phyloP scores from a whole-genome alignment of 768 basidiomycete genomes.

The Podaxis mareebaensis region DNA sequence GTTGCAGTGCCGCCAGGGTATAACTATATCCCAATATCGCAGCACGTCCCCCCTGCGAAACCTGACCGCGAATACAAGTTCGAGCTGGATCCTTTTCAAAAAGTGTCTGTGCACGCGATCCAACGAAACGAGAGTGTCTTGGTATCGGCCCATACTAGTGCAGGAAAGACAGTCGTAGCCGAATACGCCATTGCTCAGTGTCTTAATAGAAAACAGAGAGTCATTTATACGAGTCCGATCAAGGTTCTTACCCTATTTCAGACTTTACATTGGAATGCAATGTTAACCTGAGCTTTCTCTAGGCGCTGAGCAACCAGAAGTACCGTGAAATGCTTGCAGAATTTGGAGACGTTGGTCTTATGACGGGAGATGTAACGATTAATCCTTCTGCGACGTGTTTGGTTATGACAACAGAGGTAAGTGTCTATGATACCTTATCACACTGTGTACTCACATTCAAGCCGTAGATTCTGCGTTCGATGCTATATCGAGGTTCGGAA shows the following conservation, averaged over 20 bases:
- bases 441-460: constrained; percentile 2
- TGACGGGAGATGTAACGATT: constrained; percentile 99
- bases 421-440: constrained; percentile 20
- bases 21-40: constrained; percentile 85
- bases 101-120: constrained; percentile 91
- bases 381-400: constrained; percentile 96
- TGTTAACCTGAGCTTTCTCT: constrained; percentile 26
- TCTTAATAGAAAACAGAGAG: constrained; percentile 89
- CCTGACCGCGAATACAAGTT: constrained; percentile 95
- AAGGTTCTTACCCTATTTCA: constrained; percentile 65
- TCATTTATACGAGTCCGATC: constrained; percentile 99
- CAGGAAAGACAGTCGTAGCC: constrained; percentile 98
- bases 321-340: constrained; percentile 97
- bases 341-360: constrained; percentile 97
- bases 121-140: constrained; percentile 97
- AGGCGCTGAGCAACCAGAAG: constrained; percentile 99
- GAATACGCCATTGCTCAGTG: constrained; percentile 99
- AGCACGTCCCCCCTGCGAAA: constrained; percentile 88
- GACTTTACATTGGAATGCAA: constrained; percentile 16
- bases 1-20: constrained; percentile 94
- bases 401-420: constrained; percentile 98
- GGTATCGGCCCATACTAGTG: constrained; percentile 98
- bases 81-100: constrained; percentile 95
- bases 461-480: constrained; percentile 89
- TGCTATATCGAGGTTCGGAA: constrained; percentile 98